Conservation (phyloP, 2,329 filamentous ascomycete genomes). For the Kalmusia sp. region DNA sequence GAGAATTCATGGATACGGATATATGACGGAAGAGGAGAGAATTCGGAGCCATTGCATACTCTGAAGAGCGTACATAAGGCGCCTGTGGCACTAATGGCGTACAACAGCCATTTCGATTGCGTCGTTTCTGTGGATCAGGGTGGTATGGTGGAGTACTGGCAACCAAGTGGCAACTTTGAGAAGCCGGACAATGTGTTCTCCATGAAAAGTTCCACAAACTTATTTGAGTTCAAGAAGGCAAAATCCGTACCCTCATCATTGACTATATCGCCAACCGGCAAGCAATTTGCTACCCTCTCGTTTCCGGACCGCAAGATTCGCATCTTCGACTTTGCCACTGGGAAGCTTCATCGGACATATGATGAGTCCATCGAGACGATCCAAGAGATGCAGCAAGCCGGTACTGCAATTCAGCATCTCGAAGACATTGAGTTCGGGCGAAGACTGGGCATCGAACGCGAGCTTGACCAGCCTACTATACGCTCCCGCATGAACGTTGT, state of each 20-base stretch:
- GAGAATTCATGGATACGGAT: constrained; percentile 76
- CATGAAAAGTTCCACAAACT: constrained; percentile 89
- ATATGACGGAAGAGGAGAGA: constrained; percentile 90
- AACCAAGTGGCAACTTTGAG: constrained; percentile 78
- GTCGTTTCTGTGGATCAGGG: constrained; percentile 87
- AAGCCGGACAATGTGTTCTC: constrained; percentile 92
- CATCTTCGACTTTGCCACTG: constrained; percentile 89
- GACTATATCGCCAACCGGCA: constrained; percentile 83
- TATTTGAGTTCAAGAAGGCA: constrained; percentile 95
- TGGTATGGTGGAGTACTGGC: constrained; percentile 98
- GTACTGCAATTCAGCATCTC: constrained; percentile 78
- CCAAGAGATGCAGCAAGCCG: constrained; percentile 95
- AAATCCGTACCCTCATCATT: constrained; percentile 85
- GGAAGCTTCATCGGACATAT: constrained; percentile 88
- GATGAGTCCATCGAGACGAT: constrained; percentile 91
- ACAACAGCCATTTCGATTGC: constrained; percentile 88
- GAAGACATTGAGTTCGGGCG: constrained; percentile 93
- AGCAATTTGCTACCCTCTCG: constrained; percentile 87
- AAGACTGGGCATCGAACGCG: constrained; percentile 82
- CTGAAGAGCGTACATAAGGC: constrained; percentile 81
- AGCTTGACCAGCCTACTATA: constrained; percentile 75
- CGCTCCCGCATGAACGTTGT: constrained; percentile 81
- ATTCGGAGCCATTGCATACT: constrained; percentile 75
- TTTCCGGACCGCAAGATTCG: constrained; percentile 93
- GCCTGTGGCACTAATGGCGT: constrained; percentile 83